phyloP scores from a whole-genome alignment of 768 basidiomycete species.

The Royoungia palumana region DNA sequence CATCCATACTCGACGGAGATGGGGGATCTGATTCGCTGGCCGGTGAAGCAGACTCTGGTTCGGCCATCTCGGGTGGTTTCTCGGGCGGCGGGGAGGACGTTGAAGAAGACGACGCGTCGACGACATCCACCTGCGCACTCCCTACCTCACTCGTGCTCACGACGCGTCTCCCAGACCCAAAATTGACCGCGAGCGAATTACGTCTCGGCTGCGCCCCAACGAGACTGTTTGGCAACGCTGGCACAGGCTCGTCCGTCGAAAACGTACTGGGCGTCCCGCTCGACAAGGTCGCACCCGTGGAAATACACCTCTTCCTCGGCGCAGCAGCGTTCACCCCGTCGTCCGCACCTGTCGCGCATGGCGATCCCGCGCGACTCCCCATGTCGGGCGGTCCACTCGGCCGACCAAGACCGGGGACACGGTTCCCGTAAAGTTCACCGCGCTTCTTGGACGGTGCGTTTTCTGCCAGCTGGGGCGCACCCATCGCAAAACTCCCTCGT shows the following conservation, averaged over 20 bases:
- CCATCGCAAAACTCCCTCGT: slow-evolving; percentile 69
- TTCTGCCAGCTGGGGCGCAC: slow-evolving; percentile 53
- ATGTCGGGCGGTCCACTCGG: slow-evolving; percentile 15
- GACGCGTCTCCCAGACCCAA: slow-evolving; percentile 22
- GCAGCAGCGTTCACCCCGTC: no score
- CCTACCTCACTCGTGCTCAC: slow-evolving; percentile 14
- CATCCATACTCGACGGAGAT: not conserved
- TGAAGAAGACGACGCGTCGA: slow-evolving; percentile 7
- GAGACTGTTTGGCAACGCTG: slow-evolving; percentile 20
- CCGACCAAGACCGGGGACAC: slow-evolving; percentile 42
- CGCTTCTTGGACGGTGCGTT: slow-evolving; percentile 47
- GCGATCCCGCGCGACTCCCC: slow-evolving; percentile 13
- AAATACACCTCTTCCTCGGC: slow-evolving; percentile 30
- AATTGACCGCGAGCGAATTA: slow-evolving; percentile 28
- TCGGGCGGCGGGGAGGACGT: slow-evolving; percentile 5
- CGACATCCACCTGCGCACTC: not conserved
- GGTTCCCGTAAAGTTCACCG: slow-evolving; percentile 73
- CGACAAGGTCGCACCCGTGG: slow-evolving; percentile 25
- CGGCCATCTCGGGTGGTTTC: slow-evolving; percentile 5
- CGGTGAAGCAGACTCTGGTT: not conserved
- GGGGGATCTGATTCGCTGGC: not conserved
- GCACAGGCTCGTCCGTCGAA: slow-evolving; percentile 21
- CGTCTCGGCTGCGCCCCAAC: slow-evolving; percentile 13
- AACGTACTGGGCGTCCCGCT: slow-evolving; percentile 3
- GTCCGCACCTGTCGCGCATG: no score